Evolutionary conservation across 2,329 filamentous ascomycete genomes (phyloP).

Genomic region (Colletotrichum karsti): DNA sequence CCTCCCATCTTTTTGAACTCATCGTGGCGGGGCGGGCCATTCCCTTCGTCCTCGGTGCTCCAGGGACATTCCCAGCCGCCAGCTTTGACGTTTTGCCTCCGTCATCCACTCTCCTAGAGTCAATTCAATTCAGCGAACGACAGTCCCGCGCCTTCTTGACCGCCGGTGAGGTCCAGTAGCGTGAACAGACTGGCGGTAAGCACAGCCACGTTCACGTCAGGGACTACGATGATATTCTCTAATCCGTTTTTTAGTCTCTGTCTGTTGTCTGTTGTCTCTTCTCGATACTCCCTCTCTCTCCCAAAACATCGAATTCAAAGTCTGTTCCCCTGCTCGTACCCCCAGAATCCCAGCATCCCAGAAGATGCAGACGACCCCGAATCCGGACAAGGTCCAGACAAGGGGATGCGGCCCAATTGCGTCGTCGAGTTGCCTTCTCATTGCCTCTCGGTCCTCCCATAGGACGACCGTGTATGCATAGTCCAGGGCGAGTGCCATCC

Average conservation of each 20-base stretch:
- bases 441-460: constrained; percentile 34
- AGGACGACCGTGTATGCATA: constrained; percentile 42
- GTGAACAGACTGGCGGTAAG: constrained; percentile 6
- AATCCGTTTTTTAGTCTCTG: neutral
- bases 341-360: constrained; percentile 8
- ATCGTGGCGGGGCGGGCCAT: constrained; percentile 15
- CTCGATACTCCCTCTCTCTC: neutral
- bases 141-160: constrained; percentile 4
- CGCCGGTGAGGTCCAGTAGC: constrained; percentile 9
- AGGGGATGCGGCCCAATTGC: constrained; percentile 47
- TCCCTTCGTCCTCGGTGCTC: neutral
- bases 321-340: neutral
- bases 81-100: constrained; percentile 1
- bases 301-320: neutral
- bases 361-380: constrained; percentile 27
- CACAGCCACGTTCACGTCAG: neutral
- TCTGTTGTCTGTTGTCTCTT: neutral
- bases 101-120: constrained; percentile 2
- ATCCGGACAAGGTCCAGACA: constrained; percentile 21
- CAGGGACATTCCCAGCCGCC: constrained; percentile 16
- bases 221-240: too few relatives aligned
- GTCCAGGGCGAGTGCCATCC: constrained; percentile 40
- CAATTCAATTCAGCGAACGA: constrained; percentile 13
- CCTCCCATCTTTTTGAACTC: constrained; percentile 10
- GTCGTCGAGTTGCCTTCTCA: constrained; percentile 25